Evolutionary conservation across 2,329 filamentous ascomycete species (phyloP).

Genomic region (Aphanocladium album): DNA sequence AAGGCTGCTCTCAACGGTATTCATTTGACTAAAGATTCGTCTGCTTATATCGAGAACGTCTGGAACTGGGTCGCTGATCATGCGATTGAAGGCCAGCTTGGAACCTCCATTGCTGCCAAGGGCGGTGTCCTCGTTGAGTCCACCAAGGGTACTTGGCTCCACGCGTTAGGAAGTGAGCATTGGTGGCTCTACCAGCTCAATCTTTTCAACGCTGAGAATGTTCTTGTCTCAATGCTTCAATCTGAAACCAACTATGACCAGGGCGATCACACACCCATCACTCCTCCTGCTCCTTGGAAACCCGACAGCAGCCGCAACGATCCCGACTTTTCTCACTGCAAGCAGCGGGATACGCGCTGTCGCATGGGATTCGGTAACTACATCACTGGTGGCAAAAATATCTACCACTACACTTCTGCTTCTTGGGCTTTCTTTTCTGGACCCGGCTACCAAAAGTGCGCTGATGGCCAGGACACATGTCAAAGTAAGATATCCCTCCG

Average conservation of each 20-base stretch:
- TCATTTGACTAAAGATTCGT: no score
- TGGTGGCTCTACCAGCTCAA: slow-evolving; percentile 55
- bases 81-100: no score
- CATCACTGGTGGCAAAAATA: slow-evolving; percentile 35
- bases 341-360: slow-evolving; percentile 30
- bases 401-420: slow-evolving; percentile 37
- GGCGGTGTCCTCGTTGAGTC: no score
- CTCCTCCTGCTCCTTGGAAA: slow-evolving; percentile 27
- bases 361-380: slow-evolving; percentile 38
- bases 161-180: slow-evolving; percentile 45
- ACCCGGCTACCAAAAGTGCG: slow-evolving; percentile 29
- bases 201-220: slow-evolving; percentile 42
- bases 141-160: slow-evolving; percentile 39
- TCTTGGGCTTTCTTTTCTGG: slow-evolving; percentile 32
- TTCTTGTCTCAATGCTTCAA: slow-evolving; percentile 47
- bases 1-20: no score
- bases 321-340: slow-evolving; percentile 37
- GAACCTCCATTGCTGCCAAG: no score
- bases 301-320: slow-evolving; percentile 31
- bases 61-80: no score
- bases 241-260: slow-evolving; percentile 44
- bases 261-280: slow-evolving; percentile 28
- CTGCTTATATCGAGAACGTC: no score
- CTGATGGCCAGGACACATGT: slow-evolving; percentile 13
- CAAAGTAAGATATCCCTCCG: no score